phyloP scores from a whole-genome alignment of 2,329 filamentous ascomycete species.

The Clonostachys byssicola region DNA sequence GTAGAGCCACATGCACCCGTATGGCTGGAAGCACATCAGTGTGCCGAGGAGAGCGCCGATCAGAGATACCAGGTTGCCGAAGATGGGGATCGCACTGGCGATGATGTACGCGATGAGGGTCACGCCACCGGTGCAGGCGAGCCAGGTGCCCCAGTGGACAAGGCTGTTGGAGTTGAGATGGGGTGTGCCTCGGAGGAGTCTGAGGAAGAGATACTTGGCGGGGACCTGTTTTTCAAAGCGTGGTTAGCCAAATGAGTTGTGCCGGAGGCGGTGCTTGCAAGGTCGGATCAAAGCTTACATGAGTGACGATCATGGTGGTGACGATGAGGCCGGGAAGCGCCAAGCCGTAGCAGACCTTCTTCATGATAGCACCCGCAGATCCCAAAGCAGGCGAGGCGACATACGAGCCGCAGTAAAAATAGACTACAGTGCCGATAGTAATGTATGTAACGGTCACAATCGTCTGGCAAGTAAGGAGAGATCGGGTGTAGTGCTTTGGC shows the following conservation, averaged over 20 bases:
- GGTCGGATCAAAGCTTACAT: slow-evolving; percentile 17
- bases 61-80: slow-evolving; percentile 16
- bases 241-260: neutral
- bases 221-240: slow-evolving; percentile 10
- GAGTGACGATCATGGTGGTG: slow-evolving; percentile 16
- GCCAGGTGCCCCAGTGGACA: slow-evolving; percentile 22
- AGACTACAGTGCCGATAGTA: slow-evolving; percentile 30
- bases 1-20: slow-evolving; percentile 36
- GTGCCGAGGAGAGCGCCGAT: slow-evolving; percentile 18
- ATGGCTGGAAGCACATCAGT: slow-evolving; percentile 15
- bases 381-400: slow-evolving; percentile 42
- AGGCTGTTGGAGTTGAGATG: slow-evolving; percentile 19
- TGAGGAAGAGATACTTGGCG: slow-evolving; percentile 9
- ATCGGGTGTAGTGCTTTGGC: slow-evolving; percentile 16
- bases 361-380: slow-evolving; percentile 32
- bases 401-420: slow-evolving; percentile 38
- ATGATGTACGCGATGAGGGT: slow-evolving; percentile 18
- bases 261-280: neutral
- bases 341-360: slow-evolving; percentile 38
- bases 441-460: slow-evolving; percentile 21
- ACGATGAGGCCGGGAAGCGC: slow-evolving; percentile 21
- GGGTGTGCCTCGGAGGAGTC: slow-evolving; percentile 8
- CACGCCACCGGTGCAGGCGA: slow-evolving; percentile 16
- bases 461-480: slow-evolving; percentile 16
- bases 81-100: slow-evolving; percentile 18